Conservation (phyloP, 768 basidiomycete genomes). For the Podaxis sp. region DNA sequence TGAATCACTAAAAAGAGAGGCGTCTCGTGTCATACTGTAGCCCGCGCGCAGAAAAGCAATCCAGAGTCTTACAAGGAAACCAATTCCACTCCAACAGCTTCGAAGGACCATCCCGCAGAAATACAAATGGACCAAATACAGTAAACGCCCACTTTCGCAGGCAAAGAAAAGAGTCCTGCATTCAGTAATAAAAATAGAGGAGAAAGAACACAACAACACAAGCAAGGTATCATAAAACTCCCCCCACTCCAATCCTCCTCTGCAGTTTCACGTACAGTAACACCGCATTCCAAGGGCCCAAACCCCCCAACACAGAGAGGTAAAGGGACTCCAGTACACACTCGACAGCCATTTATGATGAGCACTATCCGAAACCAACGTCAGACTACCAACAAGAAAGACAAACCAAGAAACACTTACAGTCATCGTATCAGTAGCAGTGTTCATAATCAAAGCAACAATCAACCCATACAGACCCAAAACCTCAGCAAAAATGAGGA, state of each 20-base stretch:
- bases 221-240: conserved; percentile 10
- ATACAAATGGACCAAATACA: not conserved
- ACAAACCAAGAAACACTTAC: conserved; percentile 20
- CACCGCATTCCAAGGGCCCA: not conserved
- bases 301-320: not conserved
- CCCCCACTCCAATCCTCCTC: not conserved
- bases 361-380: conserved; percentile 8
- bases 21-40: too few species aligned
- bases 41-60: too few species aligned
- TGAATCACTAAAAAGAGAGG: too few species aligned
- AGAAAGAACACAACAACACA: conserved; percentile 7
- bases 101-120: too few species aligned
- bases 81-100: too few species aligned
- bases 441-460: conserved; percentile 96
- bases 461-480: conserved; percentile 93
- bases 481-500: conserved; percentile 97
- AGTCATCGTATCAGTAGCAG: conserved; percentile 48
- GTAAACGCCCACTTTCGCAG: not conserved
- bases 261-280: not conserved
- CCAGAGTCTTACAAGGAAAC: too few species aligned
- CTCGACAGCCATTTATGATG: not conserved
- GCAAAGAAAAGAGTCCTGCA: conserved; percentile 7
- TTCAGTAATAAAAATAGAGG: conserved; percentile 8
- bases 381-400: not conserved
- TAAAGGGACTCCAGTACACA: not conserved